Evolutionary conservation across 352 stramenopile species (phyloP).

Genomic region (Globisporangium spinosum): DNA sequence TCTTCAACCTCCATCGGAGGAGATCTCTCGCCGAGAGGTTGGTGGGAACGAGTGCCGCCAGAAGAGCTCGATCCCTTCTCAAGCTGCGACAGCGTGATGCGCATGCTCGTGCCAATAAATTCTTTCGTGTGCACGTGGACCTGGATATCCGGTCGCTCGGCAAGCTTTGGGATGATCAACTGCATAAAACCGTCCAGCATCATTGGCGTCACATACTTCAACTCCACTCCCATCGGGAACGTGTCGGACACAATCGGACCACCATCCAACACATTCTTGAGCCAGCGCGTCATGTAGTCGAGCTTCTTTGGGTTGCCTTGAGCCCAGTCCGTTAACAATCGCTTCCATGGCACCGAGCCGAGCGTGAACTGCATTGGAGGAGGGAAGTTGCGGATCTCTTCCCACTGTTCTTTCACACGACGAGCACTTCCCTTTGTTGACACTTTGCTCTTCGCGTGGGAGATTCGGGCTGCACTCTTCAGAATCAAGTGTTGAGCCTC

Average conservation of each 20-base stretch:
- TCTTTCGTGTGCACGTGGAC: slow-evolving; percentile 89
- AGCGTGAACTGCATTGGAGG: slow-evolving; percentile 81
- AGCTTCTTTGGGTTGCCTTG: slow-evolving; percentile 88
- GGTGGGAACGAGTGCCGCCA: slow-evolving; percentile 15
- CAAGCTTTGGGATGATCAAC: slow-evolving; percentile 84
- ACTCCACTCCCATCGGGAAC: slow-evolving; percentile 85
- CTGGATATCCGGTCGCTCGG: slow-evolving; percentile 77
- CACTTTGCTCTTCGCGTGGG: slow-evolving; percentile 66
- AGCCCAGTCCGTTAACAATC: slow-evolving; percentile 80
- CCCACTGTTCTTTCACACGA: slow-evolving; percentile 86
- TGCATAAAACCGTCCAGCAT: slow-evolving; percentile 91
- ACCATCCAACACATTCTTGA: slow-evolving; percentile 86
- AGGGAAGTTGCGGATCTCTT: slow-evolving; percentile 85
- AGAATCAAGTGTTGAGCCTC: slow-evolving; percentile 69
- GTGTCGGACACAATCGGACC: slow-evolving; percentile 82
- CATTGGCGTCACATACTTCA: slow-evolving; percentile 89
- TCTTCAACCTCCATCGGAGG: slow-evolving; percentile 53
- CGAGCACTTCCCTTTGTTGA: slow-evolving; percentile 72
- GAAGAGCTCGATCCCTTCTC: slow-evolving; percentile 27
- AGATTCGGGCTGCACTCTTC: slow-evolving; percentile 64
- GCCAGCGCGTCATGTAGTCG: slow-evolving; percentile 89
- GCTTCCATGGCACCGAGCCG: slow-evolving; percentile 84
- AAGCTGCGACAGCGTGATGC: slow-evolving; percentile 74
- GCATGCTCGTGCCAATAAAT: slow-evolving; percentile 89
- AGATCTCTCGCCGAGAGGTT: slow-evolving; percentile 28